phyloP scores from a whole-genome alignment of 2,329 filamentous ascomycete genomes.

The Cladosporium velox region DNA sequence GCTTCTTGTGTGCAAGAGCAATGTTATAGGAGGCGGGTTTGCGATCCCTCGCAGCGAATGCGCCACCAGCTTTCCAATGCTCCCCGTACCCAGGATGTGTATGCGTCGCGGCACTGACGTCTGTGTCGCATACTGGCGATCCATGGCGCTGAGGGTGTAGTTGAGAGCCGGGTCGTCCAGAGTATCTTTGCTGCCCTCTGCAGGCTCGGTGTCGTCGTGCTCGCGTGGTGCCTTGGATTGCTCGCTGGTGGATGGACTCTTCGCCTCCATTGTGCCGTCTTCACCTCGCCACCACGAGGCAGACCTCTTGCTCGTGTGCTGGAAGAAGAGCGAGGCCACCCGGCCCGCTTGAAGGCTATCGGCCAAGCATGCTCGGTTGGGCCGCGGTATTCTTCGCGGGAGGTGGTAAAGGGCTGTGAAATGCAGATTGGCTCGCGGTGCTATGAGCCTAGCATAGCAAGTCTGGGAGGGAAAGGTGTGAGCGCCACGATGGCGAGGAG shows the following conservation, averaged over 20 bases:
- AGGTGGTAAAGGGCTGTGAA: constrained; percentile 46
- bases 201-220: constrained; percentile 11
- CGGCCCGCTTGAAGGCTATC: constrained; percentile 48
- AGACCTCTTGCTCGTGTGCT: constrained; percentile 23
- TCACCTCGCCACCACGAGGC: constrained; percentile 30
- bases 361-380: constrained; percentile 40
- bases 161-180: not conserved
- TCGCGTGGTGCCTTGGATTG: not conserved
- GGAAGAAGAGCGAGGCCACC: constrained; percentile 42
- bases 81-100: constrained; percentile 78
- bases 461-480: not conserved
- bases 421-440: constrained; percentile 46
- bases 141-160: constrained; percentile 28
- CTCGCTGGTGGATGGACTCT: not conserved
- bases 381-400: constrained; percentile 49
- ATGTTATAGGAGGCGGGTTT: constrained; percentile 70
- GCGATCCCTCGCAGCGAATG: constrained; percentile 65
- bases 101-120: constrained; percentile 54
- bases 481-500: constrained; percentile 6
- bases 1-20: constrained; percentile 67
- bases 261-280: constrained; percentile 26
- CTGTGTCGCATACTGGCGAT: constrained; percentile 34
- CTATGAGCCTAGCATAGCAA: constrained; percentile 27
- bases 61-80: constrained; percentile 77
- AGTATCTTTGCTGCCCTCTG: not conserved